Evolutionary conservation across 345 rosid species (phyloP).

Genomic region (Fremontodendron californicum): DNA sequence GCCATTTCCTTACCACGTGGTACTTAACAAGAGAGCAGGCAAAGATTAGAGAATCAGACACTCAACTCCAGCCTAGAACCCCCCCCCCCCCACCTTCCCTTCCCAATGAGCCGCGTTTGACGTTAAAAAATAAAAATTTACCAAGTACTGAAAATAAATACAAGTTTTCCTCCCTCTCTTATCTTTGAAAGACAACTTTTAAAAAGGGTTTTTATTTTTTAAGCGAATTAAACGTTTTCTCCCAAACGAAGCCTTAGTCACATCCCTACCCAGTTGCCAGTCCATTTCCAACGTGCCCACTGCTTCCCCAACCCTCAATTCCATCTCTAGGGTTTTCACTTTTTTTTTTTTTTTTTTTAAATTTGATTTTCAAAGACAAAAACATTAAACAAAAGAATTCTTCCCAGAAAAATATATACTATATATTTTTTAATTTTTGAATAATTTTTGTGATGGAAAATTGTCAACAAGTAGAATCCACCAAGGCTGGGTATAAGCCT

Average conservation of each 20-base stretch:
- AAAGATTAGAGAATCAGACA: not conserved
- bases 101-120: not conserved
- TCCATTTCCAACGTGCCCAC: conserved; percentile 34
- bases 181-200: not conserved
- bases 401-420: too few species aligned
- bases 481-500: conserved; percentile 21
- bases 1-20: not conserved
- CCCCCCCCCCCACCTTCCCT: too few species aligned
- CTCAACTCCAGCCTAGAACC: not conserved
- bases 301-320: conserved; percentile 23
- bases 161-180: not conserved
- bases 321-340: conserved; percentile 54
- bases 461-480: conserved; percentile 15
- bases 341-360: conserved; percentile 4
- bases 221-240: not conserved
- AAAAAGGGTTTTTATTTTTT: not conserved
- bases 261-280: conserved; percentile 25
- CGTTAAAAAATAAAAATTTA: not conserved
- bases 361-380: not conserved
- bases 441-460: conserved; percentile 17
- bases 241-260: conserved; percentile 34
- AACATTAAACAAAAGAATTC: not conserved
- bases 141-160: not conserved
- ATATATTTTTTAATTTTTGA: not conserved
- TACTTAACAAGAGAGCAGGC: too few species aligned